Base-by-base conservation (phyloP, 2,329 filamentous ascomycete genomes). In the Penicillium verrucosum region DNA sequence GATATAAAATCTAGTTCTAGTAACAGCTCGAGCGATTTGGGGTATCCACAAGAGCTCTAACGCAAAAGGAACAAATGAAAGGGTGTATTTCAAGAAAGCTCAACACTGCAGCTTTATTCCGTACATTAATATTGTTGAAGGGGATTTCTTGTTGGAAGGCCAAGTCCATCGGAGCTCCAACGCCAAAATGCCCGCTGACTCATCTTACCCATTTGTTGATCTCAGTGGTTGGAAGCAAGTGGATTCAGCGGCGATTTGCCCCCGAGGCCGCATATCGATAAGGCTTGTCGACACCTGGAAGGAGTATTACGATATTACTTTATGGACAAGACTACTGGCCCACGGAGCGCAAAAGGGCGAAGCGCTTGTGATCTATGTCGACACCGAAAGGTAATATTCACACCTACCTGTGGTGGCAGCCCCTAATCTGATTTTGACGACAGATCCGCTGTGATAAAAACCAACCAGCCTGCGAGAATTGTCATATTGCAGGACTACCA, bases 401-500 rank as follows among this genome's bases (percentile, higher is more conserved):
- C 51, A 47, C 8, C 21, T 34, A 14, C 30, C 30, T 14, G 18
- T 46, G 27, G 32, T 16, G 30, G 12, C 30, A 21, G 29, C 40
- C 49, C 23, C 23, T 30, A 51, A 44, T 44, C 49, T 29, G 27
- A 54, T 30, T 36, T 38, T 45, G 9, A 12, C 12, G 41, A 23
- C 43, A 69, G 67, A 69, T 69, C 30, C 64, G 64, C 34, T 69
- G 67, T 53, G 64, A 69, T 43, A 58, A 54, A 41, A 63, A 47
- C 4, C 59, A 64, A 18, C 66, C 67, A 21, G 58, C 60, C 27
- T 69, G 67, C 18, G 67, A 69, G 21, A 65, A 60, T 8, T 69
- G 67, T 42, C 49, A 54, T 27, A 36, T 66, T 25, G 63, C 60
- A 14, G 55, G 61, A 1, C 47, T 64, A 1, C 59, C 55, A 12